These are phyloP conservation scores for Casuarina equisetifolia DNA, from an alignment of 306 rosid genomes.

Conservation along the genomic window DNA sequence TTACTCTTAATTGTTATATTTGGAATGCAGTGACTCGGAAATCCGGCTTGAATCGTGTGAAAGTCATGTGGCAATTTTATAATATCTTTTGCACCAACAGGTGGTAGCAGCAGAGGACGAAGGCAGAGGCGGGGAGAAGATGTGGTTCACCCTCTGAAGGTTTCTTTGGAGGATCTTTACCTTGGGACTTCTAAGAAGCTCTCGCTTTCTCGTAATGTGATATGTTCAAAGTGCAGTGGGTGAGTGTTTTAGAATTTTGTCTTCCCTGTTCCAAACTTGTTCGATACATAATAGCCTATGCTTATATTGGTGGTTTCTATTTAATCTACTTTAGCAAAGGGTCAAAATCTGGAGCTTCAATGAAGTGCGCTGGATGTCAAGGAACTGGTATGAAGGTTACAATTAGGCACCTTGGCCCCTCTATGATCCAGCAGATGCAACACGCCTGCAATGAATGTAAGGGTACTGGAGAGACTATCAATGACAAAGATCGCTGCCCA, in stretches of 20 bases:
- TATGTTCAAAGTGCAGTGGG: conserved; percentile 86
- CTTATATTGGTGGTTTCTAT: neutral
- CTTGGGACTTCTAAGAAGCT: conserved; percentile 76
- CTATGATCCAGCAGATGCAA: conserved; percentile 89
- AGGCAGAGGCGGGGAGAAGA: conserved; percentile 87
- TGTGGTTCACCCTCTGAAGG: conserved; percentile 73
- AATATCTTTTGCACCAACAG: conserved; percentile 26
- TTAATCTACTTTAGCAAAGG: conserved; percentile 57
- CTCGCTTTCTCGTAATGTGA: conserved; percentile 64
- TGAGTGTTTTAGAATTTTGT: conserved; percentile 24
- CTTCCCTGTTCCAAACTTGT: neutral
- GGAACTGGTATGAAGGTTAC: conserved; percentile 88
- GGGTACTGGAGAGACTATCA: conserved; percentile 85
- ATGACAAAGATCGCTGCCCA: conserved; percentile 66
- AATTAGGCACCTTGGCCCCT: conserved; percentile 71
- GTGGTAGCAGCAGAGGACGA: conserved; percentile 70
- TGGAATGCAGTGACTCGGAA: neutral
- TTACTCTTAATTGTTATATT: neutral
- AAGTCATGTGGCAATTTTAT: neutral
- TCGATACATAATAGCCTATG: neutral
- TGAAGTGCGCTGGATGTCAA: conserved; percentile 67
- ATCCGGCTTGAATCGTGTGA: neutral
- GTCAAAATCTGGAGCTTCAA: conserved; percentile 74
- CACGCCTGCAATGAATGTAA: conserved; percentile 86
- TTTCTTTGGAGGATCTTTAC: conserved; percentile 77